Conservation (phyloP, 495 filamentous ascomycete species). For the Neurospora sp. region DNA sequence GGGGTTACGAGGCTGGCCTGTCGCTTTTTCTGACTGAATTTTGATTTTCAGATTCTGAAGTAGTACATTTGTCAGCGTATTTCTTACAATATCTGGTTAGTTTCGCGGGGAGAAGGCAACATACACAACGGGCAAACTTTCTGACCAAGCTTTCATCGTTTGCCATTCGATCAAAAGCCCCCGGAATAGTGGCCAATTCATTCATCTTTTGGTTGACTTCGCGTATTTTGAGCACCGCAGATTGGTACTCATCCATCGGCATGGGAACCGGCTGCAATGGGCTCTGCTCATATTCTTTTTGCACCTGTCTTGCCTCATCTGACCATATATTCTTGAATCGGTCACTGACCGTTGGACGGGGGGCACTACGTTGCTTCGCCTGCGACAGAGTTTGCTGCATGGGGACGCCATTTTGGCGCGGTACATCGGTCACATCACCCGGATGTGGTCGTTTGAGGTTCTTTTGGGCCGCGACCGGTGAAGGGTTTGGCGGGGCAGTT, state of each 20-base stretch:
- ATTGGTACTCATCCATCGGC: neutral
- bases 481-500: constrained; percentile 7
- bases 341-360: neutral
- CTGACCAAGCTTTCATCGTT: neutral
- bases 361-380: neutral
- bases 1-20: constrained; percentile 28
- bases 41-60: neutral
- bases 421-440: constrained; percentile 53
- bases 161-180: neutral
- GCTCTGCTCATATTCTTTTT: neutral
- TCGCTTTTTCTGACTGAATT: neutral
- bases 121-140: neutral
- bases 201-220: neutral
- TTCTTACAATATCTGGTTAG: neutral
- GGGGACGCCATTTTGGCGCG: constrained; percentile 31
- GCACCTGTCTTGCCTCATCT: neutral
- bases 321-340: neutral
- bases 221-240: neutral
- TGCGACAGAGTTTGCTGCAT: constrained; percentile 22
- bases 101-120: neutral
- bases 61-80: neutral
- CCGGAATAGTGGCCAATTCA: neutral
- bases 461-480: constrained; percentile 17
- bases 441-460: constrained; percentile 46
- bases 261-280: neutral